Conservation (phyloP, 805 yeast genomes). For the Tetrapisispora taiwanensis region DNA sequence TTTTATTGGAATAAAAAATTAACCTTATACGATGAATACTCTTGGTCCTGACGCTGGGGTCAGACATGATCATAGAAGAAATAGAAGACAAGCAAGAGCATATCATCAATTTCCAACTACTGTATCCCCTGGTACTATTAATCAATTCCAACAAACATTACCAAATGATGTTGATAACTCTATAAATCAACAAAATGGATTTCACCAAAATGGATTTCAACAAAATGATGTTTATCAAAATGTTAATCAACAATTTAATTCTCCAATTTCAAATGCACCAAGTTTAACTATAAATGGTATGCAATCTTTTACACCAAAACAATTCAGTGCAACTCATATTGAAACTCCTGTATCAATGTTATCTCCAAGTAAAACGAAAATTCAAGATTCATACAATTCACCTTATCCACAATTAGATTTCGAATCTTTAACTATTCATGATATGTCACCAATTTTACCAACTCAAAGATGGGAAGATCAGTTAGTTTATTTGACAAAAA, state of each 20-base stretch:
- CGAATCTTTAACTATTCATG: constrained; percentile 4
- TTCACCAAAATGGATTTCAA: background rate
- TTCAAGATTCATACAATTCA: background rate
- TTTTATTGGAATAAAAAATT: too few species aligned
- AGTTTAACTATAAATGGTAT: background rate
- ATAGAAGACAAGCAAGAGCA: constrained; percentile 25
- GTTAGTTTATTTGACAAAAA: constrained; percentile 29
- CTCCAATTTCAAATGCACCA: background rate
- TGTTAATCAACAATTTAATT: background rate
- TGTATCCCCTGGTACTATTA: constrained; percentile 2
- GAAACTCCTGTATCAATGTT: constrained; percentile 6
- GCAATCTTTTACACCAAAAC: constrained; percentile 8
- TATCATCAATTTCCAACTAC: constrained; percentile 14
- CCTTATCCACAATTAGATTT: constrained; percentile 3
- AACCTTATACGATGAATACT: constrained; percentile 1
- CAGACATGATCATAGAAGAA: constrained; percentile 9
- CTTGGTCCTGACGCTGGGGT: constrained; percentile 17
- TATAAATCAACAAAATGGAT: too few species aligned
- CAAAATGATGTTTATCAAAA: background rate
- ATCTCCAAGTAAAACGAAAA: background rate
- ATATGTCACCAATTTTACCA: constrained; percentile 23
- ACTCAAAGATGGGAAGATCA: constrained; percentile 30
- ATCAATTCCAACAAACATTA: background rate
- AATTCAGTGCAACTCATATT: constrained; percentile 7
- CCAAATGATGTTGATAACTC: background rate